Conservation (phyloP, 1,284 basidiomycete species). For the Coniferiporia weirii region DNA sequence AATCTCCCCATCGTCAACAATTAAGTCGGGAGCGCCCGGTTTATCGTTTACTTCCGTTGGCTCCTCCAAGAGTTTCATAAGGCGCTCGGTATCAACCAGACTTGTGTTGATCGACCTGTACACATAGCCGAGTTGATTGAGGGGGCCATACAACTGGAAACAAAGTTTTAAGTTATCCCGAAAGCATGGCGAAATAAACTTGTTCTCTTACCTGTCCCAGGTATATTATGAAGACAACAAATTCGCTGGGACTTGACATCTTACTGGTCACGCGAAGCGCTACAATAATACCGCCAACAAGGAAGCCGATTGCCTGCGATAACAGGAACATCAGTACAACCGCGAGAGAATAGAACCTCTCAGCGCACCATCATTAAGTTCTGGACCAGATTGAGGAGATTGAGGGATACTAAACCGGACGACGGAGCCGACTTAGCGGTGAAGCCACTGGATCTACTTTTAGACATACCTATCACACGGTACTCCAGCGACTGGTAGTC, state of each 20-base stretch:
- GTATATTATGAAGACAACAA: slow-evolving; percentile 78
- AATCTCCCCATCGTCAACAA: slow-evolving; percentile 72
- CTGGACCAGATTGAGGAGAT: slow-evolving; percentile 70
- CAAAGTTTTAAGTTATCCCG: slow-evolving; percentile 13
- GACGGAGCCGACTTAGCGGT: not conserved
- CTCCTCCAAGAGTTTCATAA: slow-evolving; percentile 71
- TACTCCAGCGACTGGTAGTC: slow-evolving; percentile 75
- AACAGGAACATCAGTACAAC: not conserved
- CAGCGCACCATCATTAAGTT: slow-evolving; percentile 69
- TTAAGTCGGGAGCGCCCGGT: slow-evolving; percentile 68
- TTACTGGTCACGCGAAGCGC: slow-evolving; percentile 57
- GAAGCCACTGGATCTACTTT: not conserved
- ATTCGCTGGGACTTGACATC: slow-evolving; percentile 47
- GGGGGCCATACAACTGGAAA: slow-evolving; percentile 59
- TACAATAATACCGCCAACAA: slow-evolving; percentile 75
- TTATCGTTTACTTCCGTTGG: slow-evolving; percentile 79
- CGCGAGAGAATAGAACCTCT: not conserved
- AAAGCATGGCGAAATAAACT: slow-evolving; percentile 6
- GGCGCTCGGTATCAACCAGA: slow-evolving; percentile 75
- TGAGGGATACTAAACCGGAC: slow-evolving; percentile 51
- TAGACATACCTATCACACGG: slow-evolving; percentile 61
- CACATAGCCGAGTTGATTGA: slow-evolving; percentile 70
- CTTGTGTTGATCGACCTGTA: slow-evolving; percentile 71
- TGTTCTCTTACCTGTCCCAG: slow-evolving; percentile 56
- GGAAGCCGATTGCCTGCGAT: slow-evolving; percentile 61